Percentiles rank a stretch among this genome's conserved stretches.
Conservation (phyloP, 1,139 yeast genomes). For the Yamadazyma triangularis region DNA sequence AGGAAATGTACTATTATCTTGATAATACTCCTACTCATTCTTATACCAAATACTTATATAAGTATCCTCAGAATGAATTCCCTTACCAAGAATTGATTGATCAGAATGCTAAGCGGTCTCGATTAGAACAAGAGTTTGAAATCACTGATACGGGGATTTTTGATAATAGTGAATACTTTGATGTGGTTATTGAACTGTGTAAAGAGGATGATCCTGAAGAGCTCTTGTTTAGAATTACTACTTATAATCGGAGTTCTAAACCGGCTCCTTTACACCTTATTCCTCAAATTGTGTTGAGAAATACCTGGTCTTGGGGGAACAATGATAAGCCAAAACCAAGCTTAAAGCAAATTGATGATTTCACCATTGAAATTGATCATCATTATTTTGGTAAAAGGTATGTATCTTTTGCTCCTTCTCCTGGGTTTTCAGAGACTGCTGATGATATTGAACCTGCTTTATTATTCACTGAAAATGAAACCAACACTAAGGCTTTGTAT, state of each 20-base stretch:
- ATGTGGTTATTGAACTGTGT: slow-evolving; percentile 88
- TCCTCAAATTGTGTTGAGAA: slow-evolving; percentile 84
- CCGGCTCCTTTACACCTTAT: slow-evolving; percentile 84
- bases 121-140: slow-evolving; percentile 68
- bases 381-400: slow-evolving; percentile 70
- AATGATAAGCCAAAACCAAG: slow-evolving; percentile 55
- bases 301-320: slow-evolving; percentile 90
- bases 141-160: slow-evolving; percentile 73
- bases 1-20: slow-evolving; percentile 74
- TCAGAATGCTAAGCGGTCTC: slow-evolving; percentile 61
- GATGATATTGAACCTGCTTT: slow-evolving; percentile 72
- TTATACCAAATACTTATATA: slow-evolving; percentile 88
- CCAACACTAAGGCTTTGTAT: slow-evolving; percentile 69
- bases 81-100: slow-evolving; percentile 78
- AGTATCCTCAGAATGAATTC: slow-evolving; percentile 81
- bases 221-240: slow-evolving; percentile 83
- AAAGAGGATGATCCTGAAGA: slow-evolving; percentile 83
- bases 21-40: slow-evolving; percentile 95
- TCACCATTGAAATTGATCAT: slow-evolving; percentile 58
- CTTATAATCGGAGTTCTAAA: slow-evolving; percentile 78
- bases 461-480: slow-evolving; percentile 86
- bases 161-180: slow-evolving; percentile 80
- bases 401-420: slow-evolving; percentile 82
- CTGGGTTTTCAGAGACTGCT: slow-evolving; percentile 57
- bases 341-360: slow-evolving; percentile 39